These are phyloP conservation scores for Euphorbia pulcherrima DNA, from an alignment of 345 rosid species.

Conservation along the genomic window DNA sequence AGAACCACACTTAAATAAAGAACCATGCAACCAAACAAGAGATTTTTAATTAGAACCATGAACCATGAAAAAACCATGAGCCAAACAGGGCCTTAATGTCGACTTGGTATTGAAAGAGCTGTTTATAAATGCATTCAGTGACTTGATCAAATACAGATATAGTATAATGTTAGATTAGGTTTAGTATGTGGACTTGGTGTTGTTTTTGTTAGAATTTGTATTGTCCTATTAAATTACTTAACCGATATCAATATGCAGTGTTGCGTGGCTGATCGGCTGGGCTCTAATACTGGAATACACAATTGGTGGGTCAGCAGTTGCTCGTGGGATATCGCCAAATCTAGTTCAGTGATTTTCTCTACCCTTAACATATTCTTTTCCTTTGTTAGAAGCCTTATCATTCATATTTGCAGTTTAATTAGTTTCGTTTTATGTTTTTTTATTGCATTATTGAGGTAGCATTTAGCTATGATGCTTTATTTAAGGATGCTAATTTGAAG, in stretches of 20 bases:
- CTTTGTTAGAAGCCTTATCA: not conserved
- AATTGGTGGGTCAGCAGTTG: slow-evolving; percentile 92
- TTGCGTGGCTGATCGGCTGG: slow-evolving; percentile 99
- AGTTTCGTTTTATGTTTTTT: not conserved
- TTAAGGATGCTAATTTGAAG: not conserved
- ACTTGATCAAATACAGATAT: not conserved
- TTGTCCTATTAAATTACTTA: slow-evolving; percentile 1
- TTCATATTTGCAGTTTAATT: not conserved
- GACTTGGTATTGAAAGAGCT: not conserved
- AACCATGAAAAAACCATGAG: too few species aligned
- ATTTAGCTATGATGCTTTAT: not conserved
- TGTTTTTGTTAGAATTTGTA: not conserved
- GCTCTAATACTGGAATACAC: slow-evolving; percentile 86
- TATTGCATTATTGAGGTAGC: not conserved
- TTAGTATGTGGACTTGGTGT: not conserved
- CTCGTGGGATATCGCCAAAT: slow-evolving; percentile 86
- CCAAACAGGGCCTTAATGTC: too few species aligned
- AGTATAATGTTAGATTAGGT: not conserved
- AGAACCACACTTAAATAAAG: too few species aligned
- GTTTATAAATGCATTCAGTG: not conserved
- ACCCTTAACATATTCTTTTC: slow-evolving; percentile 1
- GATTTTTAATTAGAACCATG: too few species aligned
- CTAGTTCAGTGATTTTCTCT: slow-evolving; percentile 41
- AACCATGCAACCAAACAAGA: too few species aligned
- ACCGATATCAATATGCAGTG: slow-evolving; percentile 36